Evolutionary conservation across 2,329 filamentous ascomycete species (phyloP), one percentile per base, ranked within the genome.

Genomic region (Fragosphaeria purpurea): DNA sequence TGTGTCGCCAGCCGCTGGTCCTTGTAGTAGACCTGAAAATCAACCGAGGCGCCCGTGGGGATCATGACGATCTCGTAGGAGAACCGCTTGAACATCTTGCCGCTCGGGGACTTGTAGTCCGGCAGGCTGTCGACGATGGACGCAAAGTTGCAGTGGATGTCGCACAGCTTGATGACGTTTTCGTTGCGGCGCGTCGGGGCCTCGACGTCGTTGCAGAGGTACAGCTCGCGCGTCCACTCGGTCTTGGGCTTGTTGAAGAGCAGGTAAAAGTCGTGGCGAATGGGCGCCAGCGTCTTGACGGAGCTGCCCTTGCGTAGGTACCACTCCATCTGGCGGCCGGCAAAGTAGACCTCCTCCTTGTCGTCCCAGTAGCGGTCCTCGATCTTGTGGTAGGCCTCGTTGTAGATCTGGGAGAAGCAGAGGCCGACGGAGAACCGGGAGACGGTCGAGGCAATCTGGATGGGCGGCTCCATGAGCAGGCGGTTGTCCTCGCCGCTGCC

Each of bases 291-390:
- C 13, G 50, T 43, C 50, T 45, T 34, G 41, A 54, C 53, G 2
- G 50, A 52, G 38, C 10, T 22, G 38, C 53, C 53, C 47, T 52
- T 52, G 41, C 41, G 50, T 47, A 54, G 47, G 31, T 54, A 52
- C 50, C 53, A 54, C 42, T 52, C 44, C 50, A 54, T 52, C 50
- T 54, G 53, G 38, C 37, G 40, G 7, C 44, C 33, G 8, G 50
- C 53, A 46, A 52, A 52, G 31, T 46, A 52, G 33, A 40, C 34
- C 44, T 48, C 47, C 31, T 52, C 50, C 50, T 50, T 50, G 22
- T 52, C 50, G 47, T 54, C 47, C 47, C 50, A 54, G 47, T 52
- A 52, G 41, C 44, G 44, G 44, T 54, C 50, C 22, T 48, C 44
- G 5, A 34, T 10, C 30, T 37, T 37, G 50, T 54, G 53, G 38